Evolutionary conservation across 1,284 basidiomycete genomes (phyloP), one percentile per base, ranked within the genome.

Genomic region (Cerioporus squamosus): DNA sequence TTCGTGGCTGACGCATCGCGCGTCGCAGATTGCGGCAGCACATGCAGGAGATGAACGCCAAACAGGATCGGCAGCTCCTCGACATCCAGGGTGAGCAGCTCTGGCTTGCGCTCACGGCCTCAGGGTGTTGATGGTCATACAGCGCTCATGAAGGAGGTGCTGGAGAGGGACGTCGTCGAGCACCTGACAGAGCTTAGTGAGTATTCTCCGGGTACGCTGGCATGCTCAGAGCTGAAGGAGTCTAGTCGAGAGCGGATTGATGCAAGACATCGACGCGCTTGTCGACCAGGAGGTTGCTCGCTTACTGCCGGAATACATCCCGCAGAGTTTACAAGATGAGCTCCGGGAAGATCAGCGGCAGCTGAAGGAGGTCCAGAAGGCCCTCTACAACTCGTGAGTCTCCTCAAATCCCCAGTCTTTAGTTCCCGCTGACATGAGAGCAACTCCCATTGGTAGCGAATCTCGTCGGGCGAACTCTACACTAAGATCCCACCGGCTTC

Each of bases 371-470:
- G 74, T 82, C 17, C 77, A 81, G 55, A 72, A 76, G 31, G 74
- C 79, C 14, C 74, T 88, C 12, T 79, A 84, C 61, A 85, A 87
- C 64, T 81, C 82, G 84, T 86, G 56, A 61, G 81, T 76, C 7
- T 36, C 26, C 1, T 29, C 26, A 5, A 29, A 10, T 18, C 20
- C 4, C 22, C 10, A 18, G 3, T 44, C 38, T 15, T 6, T 14
- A 15, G 7, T 6, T 6, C 38, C 12, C 14, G 38, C 14, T 5
- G 12, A 15, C 5, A 6, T 39, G 8, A 39, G 15, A 6, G 14
- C 38, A 5, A 6, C 38, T 5, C 38, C 14, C 12, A 14, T 3
- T 18, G 38, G 5, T 4, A 86, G 84, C 15, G 83, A 85, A 65
- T 83, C 79, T 56, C 77, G 81, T 14, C 78, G 82, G 8, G 72